Evolutionary conservation across 2,329 filamentous ascomycete genomes (phyloP).

Genomic region (Ophiosphaerella herpotricha): DNA sequence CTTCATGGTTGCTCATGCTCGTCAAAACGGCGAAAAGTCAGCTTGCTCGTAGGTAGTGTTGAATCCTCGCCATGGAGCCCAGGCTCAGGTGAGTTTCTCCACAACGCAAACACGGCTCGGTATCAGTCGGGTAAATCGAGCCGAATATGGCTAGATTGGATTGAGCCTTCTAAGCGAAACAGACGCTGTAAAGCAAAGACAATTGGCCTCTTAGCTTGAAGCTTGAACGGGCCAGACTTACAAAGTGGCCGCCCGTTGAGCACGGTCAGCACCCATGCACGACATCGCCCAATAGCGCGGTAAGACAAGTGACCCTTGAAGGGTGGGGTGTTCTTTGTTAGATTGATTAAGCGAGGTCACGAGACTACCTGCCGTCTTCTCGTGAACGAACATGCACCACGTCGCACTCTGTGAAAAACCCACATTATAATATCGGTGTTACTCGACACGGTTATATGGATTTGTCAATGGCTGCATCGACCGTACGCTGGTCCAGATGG

Average conservation of each 20-base stretch:
- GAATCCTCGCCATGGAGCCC: neutral
- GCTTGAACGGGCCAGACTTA: neutral
- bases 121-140: slow-evolving; percentile 1
- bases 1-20: slow-evolving; percentile 2
- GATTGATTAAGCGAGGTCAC: neutral
- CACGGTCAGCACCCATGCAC: neutral
- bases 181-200: neutral
- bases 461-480: no score
- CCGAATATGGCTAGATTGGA: neutral
- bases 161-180: neutral
- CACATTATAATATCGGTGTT: no score
- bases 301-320: neutral
- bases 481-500: no score
- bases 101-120: slow-evolving; percentile 1
- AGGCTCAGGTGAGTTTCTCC: neutral
- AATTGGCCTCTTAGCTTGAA: neutral
- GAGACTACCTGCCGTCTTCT: neutral
- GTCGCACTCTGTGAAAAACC: no score
- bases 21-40: neutral
- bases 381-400: no score
- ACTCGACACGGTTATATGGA: no score
- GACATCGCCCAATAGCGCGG: neutral
- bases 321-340: neutral
- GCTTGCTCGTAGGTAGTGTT: neutral
- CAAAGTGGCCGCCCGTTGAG: neutral